A percentile compares a stretch with the other conserved stretches of the same genome.
These are phyloP conservation scores for Dentipellis sp. DNA, from an alignment of 768 basidiomycete species.

Conservation along the genomic window DNA sequence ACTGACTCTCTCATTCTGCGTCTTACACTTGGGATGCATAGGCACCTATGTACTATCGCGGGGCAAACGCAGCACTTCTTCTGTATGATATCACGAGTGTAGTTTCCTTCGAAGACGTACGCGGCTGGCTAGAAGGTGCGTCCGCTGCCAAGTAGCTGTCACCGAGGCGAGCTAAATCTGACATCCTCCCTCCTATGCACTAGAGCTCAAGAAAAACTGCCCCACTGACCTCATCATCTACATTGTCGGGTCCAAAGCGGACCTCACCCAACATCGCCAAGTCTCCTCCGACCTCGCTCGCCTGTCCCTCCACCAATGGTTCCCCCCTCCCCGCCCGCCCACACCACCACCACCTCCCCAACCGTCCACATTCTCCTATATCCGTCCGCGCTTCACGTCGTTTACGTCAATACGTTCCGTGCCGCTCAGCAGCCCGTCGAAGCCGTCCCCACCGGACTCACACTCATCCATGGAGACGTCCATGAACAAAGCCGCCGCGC, in stretches of 20 bases:
- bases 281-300: constrained; percentile 78
- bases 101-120: constrained; percentile 81
- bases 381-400: constrained; percentile 71
- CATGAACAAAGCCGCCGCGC: constrained; percentile 38
- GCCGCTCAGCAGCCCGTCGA: constrained; percentile 36
- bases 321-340: constrained; percentile 67
- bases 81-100: constrained; percentile 94
- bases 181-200: background rate
- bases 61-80: constrained; percentile 88
- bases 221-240: constrained; percentile 85
- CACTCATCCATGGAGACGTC: constrained; percentile 46
- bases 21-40: constrained; percentile 20
- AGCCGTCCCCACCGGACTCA: constrained; percentile 46
- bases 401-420: constrained; percentile 60
- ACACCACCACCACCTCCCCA: constrained; percentile 56
- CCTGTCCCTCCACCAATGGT: constrained; percentile 81
- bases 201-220: constrained; percentile 88
- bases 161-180: too few species aligned
- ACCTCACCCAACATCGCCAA: constrained; percentile 61
- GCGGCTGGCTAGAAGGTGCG: constrained; percentile 85
- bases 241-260: constrained; percentile 91
- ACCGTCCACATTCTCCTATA: constrained; percentile 61
- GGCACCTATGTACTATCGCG: constrained; percentile 97
- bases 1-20: background rate
- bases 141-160: background rate